Percentiles rank a stretch among this genome's conserved stretches.
phyloP scores from a whole-genome alignment of 2,329 filamentous ascomycete genomes.

The Myriosclerotinia duriaeana region DNA sequence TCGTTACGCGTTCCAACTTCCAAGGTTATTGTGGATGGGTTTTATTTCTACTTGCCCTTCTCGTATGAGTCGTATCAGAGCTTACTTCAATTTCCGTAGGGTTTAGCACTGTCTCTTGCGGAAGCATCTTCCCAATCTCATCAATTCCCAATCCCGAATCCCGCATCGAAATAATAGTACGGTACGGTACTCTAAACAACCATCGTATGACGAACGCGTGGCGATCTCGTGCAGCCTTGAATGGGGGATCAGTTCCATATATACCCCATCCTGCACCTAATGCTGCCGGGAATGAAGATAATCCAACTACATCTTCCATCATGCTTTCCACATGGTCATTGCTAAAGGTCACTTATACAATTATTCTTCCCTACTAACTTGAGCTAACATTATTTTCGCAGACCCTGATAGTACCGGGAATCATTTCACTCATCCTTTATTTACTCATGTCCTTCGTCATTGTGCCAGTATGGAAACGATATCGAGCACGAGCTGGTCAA shows the following conservation, averaged over 20 bases:
- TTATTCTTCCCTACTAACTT: neutral
- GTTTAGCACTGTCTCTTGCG: slow-evolving; percentile 5
- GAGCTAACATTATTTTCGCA: slow-evolving; percentile 40
- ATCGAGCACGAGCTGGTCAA: slow-evolving; percentile 69
- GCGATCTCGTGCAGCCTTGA: slow-evolving; percentile 7
- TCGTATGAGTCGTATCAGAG: no score
- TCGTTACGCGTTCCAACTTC: neutral
- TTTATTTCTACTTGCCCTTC: neutral
- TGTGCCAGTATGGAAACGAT: slow-evolving; percentile 67
- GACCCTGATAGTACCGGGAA: slow-evolving; percentile 69
- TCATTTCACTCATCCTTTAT: slow-evolving; percentile 70
- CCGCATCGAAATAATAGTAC: neutral
- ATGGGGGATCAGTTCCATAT: slow-evolving; percentile 9
- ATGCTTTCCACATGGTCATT: slow-evolving; percentile 38
- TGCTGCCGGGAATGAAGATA: slow-evolving; percentile 37
- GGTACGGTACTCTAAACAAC: neutral
- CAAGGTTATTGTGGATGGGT: neutral
- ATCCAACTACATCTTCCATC: slow-evolving; percentile 23
- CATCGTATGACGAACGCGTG: slow-evolving; percentile 22
- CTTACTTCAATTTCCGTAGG: slow-evolving; percentile 8
- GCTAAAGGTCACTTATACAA: slow-evolving; percentile 34
- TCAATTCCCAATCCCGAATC: neutral
- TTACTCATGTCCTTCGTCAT: slow-evolving; percentile 63
- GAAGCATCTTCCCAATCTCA: neutral
- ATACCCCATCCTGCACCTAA: slow-evolving; percentile 39